A percentile compares a stretch with the other conserved stretches of the same genome.
Evolutionary conservation across 23 red algal genomes (phyloP).

Genomic region (Chondrus crispus): DNA sequence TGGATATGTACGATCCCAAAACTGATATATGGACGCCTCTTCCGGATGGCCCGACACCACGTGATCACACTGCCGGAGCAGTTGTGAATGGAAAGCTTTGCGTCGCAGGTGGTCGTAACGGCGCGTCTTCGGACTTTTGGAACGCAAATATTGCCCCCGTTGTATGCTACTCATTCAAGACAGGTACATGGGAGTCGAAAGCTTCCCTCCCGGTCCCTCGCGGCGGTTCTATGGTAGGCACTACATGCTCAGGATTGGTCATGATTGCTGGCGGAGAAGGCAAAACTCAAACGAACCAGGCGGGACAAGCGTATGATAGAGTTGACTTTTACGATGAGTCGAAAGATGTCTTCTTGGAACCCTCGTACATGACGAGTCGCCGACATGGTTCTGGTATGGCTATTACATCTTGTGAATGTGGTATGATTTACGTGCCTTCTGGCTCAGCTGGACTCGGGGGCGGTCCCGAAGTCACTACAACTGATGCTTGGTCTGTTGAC

Average conservation of each 20-base stretch:
- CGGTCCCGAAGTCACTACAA: conserved; percentile 31
- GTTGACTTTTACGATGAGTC: conserved; percentile 40
- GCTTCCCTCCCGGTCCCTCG: conserved; percentile 19
- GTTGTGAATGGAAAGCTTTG: conserved; percentile 52
- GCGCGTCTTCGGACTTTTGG: conserved; percentile 39
- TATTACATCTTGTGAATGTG: conserved; percentile 51
- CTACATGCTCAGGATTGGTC: conserved; percentile 32
- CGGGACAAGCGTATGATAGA: conserved; percentile 29
- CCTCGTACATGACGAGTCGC: conserved; percentile 19
- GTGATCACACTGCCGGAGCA: conserved; percentile 48
- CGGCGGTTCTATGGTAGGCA: conserved; percentile 37
- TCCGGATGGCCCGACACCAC: conserved; percentile 2
- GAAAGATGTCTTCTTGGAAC: conserved; percentile 6
- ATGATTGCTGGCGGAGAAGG: conserved; percentile 70
- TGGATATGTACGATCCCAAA: conserved; percentile 53
- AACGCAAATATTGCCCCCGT: conserved; percentile 48
- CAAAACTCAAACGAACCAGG: not conserved
- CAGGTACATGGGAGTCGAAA: conserved; percentile 28
- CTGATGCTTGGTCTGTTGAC: not conserved
- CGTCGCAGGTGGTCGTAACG: conserved; percentile 56
- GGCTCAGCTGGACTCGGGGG: conserved; percentile 43
- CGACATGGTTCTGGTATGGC: conserved; percentile 51
- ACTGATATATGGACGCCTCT: conserved; percentile 25
- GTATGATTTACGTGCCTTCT: conserved; percentile 48
- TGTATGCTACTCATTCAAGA: conserved; percentile 48